Evolutionary conservation across 2,329 filamentous ascomycete genomes (phyloP).

Genomic region (Orbilia oligospora): DNA sequence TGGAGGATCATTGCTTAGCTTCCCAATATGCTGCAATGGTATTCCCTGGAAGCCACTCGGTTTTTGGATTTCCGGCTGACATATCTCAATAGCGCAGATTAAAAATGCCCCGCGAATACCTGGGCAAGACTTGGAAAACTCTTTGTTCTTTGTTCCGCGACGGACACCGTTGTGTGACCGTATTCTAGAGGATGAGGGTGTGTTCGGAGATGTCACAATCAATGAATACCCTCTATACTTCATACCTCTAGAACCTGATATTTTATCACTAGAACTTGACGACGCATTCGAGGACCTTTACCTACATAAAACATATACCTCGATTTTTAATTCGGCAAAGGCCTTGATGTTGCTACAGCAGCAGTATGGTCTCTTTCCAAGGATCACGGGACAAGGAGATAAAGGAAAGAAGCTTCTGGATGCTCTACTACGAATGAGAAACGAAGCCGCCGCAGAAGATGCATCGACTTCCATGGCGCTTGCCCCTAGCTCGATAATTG

Average conservation of each 20-base stretch:
- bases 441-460: slow-evolving; percentile 87
- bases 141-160: slow-evolving; percentile 94
- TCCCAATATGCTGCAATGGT: slow-evolving; percentile 58
- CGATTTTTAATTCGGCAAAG: slow-evolving; percentile 88
- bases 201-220: slow-evolving; percentile 91
- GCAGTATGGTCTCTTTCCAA: slow-evolving; percentile 91
- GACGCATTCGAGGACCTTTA: slow-evolving; percentile 90
- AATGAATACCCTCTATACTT: slow-evolving; percentile 90
- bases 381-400: slow-evolving; percentile 95
- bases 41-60: slow-evolving; percentile 51
- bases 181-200: slow-evolving; percentile 90
- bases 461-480: slow-evolving; percentile 77
- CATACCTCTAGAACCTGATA: slow-evolving; percentile 89
- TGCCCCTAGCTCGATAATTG: slow-evolving; percentile 86
- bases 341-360: slow-evolving; percentile 95
- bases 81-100: slow-evolving; percentile 65
- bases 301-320: slow-evolving; percentile 88
- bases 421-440: slow-evolving; percentile 88
- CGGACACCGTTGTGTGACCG: slow-evolving; percentile 92
- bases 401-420: slow-evolving; percentile 91
- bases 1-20: slow-evolving; percentile 50
- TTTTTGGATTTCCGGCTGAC: slow-evolving; percentile 70
- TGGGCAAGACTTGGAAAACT: slow-evolving; percentile 85
- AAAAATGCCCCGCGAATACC: slow-evolving; percentile 66
- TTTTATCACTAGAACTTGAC: slow-evolving; percentile 90